Conservation (phyloP, 305 asterid genomes). For the Fraxinus sp. region DNA sequence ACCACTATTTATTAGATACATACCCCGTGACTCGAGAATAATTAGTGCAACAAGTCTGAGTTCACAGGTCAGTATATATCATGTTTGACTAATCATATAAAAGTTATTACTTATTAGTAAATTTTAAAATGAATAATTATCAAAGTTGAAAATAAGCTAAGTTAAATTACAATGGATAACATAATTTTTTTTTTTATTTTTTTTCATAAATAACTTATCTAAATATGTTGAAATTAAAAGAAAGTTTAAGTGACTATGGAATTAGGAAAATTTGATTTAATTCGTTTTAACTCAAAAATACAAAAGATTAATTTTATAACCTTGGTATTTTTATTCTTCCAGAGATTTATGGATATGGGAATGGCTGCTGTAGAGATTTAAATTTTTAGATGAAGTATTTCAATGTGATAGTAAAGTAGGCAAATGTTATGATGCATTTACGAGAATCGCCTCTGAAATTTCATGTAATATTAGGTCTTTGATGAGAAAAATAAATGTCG, state of each 20-base stretch:
- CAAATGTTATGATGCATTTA: not conserved
- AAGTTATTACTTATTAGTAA: not conserved
- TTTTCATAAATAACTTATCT: not conserved
- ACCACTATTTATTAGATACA: not conserved
- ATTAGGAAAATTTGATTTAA: not conserved
- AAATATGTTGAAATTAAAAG: not conserved
- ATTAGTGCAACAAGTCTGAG: not conserved
- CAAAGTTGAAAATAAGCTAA: not conserved
- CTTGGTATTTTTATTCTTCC: not conserved
- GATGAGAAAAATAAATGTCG: not conserved
- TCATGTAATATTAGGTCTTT: not conserved
- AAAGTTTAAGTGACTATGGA: not conserved
- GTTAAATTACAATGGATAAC: not conserved
- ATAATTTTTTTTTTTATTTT: not conserved
- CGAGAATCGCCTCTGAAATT: not conserved
- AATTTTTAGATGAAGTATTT: not conserved
- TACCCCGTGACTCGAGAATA: not conserved
- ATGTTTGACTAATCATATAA: not conserved
- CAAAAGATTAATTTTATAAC: not conserved
- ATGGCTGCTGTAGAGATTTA: not conserved
- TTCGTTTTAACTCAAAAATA: not conserved
- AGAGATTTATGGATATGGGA: too few species aligned
- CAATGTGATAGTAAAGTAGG: not conserved
- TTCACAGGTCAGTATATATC: not conserved
- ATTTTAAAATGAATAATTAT: not conserved